phyloP scores from a whole-genome alignment of 208 protist species.

The Spongospora subterranea region DNA sequence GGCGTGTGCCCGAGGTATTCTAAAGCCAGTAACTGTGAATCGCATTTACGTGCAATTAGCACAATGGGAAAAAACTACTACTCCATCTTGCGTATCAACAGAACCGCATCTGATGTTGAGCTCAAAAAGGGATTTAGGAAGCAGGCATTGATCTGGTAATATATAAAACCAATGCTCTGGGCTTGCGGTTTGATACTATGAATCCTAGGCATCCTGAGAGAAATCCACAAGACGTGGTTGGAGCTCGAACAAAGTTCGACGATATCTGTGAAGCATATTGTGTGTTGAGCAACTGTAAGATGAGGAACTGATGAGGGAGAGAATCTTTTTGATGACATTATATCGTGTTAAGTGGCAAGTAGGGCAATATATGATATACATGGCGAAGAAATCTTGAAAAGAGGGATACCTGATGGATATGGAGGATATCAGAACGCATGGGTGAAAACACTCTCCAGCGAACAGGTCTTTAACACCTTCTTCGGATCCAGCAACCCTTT shows the following conservation, averaged over 20 bases:
- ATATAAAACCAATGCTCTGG: not conserved
- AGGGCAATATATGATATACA: constrained; percentile 21
- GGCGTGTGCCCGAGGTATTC: not conserved
- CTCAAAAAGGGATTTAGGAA: not conserved
- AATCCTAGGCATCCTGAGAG: constrained; percentile 9
- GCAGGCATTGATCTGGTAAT: constrained; percentile 43
- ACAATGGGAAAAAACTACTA: constrained; percentile 56
- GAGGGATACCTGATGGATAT: not conserved
- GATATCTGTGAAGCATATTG: constrained; percentile 40
- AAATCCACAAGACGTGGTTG: not conserved
- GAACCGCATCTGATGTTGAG: not conserved
- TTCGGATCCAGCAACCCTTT: constrained; percentile 37
- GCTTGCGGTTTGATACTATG: not conserved
- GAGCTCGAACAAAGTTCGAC: not conserved
- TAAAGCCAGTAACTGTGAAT: not conserved
- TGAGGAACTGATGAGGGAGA: not conserved
- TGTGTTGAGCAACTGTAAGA: not conserved
- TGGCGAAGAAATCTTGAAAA: constrained; percentile 31
- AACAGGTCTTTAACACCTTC: not conserved
- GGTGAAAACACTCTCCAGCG: not conserved
- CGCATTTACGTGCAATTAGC: not conserved
- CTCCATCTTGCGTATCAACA: not conserved
- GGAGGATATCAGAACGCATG: constrained; percentile 8
- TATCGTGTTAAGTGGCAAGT: not conserved
- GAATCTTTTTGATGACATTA: not conserved